Conservation (phyloP, 139 green algal species). For the Edaphochlamys debaryana region DNA sequence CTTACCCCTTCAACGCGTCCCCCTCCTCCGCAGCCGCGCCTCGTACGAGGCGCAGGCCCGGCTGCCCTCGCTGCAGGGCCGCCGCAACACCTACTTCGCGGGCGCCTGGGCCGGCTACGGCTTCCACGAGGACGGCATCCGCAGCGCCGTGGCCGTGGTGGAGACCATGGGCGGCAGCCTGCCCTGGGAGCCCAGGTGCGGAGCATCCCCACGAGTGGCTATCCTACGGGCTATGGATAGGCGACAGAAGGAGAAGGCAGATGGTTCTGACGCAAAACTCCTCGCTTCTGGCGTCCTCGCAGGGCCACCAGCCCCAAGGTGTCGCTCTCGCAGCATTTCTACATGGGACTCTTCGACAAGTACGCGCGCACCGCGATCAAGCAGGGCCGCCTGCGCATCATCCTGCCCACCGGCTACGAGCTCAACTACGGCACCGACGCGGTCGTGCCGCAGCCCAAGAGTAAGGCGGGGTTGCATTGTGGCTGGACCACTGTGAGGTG, state of each 20-base stretch:
- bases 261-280: no score
- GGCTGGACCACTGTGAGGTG: no score
- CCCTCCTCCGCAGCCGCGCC: slow-evolving; percentile 46
- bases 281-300: not conserved
- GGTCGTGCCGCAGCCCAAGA: slow-evolving; percentile 5
- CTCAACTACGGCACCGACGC: slow-evolving; percentile 68
- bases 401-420: slow-evolving; percentile 88
- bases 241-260: no score
- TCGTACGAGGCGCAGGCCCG: slow-evolving; percentile 68
- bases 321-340: slow-evolving; percentile 20
- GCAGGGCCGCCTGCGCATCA: slow-evolving; percentile 76
- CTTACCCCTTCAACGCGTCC: not conserved
- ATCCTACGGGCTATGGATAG: no score
- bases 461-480: not conserved
- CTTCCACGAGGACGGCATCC: slow-evolving; percentile 98
- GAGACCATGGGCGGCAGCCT: slow-evolving; percentile 44
- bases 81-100: slow-evolving; percentile 61
- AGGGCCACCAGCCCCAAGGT: slow-evolving; percentile 75
- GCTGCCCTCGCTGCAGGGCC: slow-evolving; percentile 63
- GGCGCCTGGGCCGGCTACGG: slow-evolving; percentile 89
- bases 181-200: slow-evolving; percentile 48
- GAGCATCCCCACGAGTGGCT: not conserved
- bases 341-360: slow-evolving; percentile 56
- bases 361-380: slow-evolving; percentile 72
- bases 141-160: slow-evolving; percentile 71